Conservation (phyloP, 345 rosid genomes). For the Pseudoturritis turrita region DNA sequence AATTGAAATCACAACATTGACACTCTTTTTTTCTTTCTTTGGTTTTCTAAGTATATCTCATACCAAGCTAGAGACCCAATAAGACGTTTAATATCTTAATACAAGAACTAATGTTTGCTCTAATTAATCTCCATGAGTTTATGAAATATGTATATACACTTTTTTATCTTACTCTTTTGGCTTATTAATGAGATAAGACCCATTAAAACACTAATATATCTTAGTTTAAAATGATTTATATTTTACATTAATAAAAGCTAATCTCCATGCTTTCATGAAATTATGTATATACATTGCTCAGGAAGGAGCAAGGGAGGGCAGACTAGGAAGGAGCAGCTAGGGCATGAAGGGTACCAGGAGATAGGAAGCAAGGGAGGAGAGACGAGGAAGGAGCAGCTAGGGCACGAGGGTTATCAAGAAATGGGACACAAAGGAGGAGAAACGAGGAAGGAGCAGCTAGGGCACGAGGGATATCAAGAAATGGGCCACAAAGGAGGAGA, state of each 20-base stretch:
- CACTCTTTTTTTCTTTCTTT: not conserved
- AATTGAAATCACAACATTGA: not conserved
- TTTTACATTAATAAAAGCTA: not conserved
- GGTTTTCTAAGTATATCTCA: not conserved
- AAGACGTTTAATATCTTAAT: not conserved
- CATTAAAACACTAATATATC: not conserved
- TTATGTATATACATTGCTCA: not conserved
- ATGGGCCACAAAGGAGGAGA: constrained; percentile 61
- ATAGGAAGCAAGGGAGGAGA: constrained; percentile 52
- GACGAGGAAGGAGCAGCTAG: constrained; percentile 60
- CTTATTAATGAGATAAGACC: not conserved
- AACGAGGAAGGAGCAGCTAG: constrained; percentile 52
- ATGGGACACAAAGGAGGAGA: constrained; percentile 63
- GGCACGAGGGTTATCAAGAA: constrained; percentile 64
- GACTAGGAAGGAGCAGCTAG: constrained; percentile 53
- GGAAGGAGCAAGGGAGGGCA: constrained; percentile 54
- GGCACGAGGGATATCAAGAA: constrained; percentile 52
- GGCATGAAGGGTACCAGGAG: constrained; percentile 47
- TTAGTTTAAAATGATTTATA: not conserved
- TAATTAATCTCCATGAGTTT: too few relatives aligned
- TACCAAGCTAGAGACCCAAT: not conserved
- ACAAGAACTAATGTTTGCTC: too few relatives aligned
- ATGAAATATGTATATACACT: too few relatives aligned
- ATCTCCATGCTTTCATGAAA: not conserved
- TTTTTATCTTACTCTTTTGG: not conserved